A percentile compares a stretch with the other conserved stretches of the same genome.
Conservation (phyloP, 495 filamentous ascomycete species). For the Talaromyces thailandensis region DNA sequence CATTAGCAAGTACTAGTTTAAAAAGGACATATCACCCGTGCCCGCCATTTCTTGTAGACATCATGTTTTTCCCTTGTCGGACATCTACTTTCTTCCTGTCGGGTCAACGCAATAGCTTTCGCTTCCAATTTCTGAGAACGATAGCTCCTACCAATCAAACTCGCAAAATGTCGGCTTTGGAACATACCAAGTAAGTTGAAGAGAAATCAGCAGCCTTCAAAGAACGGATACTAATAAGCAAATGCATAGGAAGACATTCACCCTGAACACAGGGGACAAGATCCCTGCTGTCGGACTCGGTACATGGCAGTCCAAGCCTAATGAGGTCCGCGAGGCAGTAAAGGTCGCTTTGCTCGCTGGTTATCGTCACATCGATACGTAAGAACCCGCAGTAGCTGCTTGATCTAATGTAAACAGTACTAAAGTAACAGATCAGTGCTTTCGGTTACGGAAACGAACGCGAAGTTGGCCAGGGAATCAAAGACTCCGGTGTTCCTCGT, state of each 20-base stretch:
- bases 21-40: background rate
- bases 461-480: constrained; percentile 73
- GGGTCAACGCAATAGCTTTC: background rate
- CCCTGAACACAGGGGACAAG: constrained; percentile 69
- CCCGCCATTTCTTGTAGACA: background rate
- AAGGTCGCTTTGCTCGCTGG: constrained; percentile 66
- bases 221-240: background rate
- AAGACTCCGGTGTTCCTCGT: constrained; percentile 70
- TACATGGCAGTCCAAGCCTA: constrained; percentile 66
- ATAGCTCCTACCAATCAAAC: background rate
- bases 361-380: constrained; percentile 63
- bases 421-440: constrained; percentile 36
- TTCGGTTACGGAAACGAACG: constrained; percentile 77
- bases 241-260: constrained; percentile 49
- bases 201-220: background rate
- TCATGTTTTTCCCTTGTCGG: background rate
- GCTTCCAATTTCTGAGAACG: background rate
- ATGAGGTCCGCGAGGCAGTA: constrained; percentile 62
- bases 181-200: constrained; percentile 32
- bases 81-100: background rate
- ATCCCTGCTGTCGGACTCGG: constrained; percentile 79
- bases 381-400: constrained; percentile 13
- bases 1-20: background rate
- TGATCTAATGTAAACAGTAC: constrained; percentile 21
- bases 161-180: constrained; percentile 30